Evolutionary conservation across 768 basidiomycete species (phyloP).

Genomic region (Amanita phalloides): DNA sequence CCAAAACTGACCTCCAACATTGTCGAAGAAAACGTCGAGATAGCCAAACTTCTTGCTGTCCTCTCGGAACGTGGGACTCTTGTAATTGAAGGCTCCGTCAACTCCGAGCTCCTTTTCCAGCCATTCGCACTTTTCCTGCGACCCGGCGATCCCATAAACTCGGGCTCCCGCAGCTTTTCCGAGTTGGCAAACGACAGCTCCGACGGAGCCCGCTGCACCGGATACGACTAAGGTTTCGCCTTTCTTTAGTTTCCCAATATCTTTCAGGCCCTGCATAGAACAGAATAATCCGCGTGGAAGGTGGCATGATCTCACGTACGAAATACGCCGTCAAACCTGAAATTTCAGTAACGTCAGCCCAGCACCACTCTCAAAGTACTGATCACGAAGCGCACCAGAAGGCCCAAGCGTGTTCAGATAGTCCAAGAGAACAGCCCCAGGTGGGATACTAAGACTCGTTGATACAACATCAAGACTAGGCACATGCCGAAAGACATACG

Average conservation of each 20-base stretch:
- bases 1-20: constrained; percentile 44
- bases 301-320: constrained; percentile 27
- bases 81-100: constrained; percentile 82
- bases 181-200: constrained; percentile 75
- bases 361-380: background rate
- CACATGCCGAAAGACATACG: constrained; percentile 28
- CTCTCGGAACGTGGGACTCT: constrained; percentile 54
- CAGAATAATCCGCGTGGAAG: background rate
- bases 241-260: constrained; percentile 68
- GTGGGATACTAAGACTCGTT: constrained; percentile 31
- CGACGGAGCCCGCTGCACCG: constrained; percentile 87
- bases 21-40: constrained; percentile 81
- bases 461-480: background rate
- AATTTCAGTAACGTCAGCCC: background rate
- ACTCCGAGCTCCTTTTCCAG: constrained; percentile 78
- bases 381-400: constrained; percentile 41
- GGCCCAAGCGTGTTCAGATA: constrained; percentile 72
- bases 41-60: constrained; percentile 73
- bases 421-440: constrained; percentile 60
- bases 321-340: constrained; percentile 85
- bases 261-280: constrained; percentile 57
- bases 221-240: constrained; percentile 83
- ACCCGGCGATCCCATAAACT: constrained; percentile 85
- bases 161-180: constrained; percentile 71
- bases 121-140: constrained; percentile 75